Conservation (phyloP, 2,329 filamentous ascomycete genomes). For the Verticillium zaregamsianum region DNA sequence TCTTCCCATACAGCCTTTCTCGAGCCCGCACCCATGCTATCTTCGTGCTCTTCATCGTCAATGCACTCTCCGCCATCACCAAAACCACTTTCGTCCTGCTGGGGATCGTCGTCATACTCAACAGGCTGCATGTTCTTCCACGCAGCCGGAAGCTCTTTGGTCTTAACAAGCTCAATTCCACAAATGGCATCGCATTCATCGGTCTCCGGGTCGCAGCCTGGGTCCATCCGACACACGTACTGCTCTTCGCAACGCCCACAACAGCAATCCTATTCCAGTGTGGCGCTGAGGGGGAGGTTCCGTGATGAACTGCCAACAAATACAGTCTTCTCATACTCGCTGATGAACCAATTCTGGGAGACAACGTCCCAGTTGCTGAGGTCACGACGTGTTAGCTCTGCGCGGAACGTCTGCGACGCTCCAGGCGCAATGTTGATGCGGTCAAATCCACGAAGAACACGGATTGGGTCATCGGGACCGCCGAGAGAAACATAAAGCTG, state of each 20-base stretch:
- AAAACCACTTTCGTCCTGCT: not conserved
- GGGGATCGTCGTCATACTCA: not conserved
- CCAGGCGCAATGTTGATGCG: constrained; percentile 69
- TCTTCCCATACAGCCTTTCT: not conserved
- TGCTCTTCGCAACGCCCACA: not conserved
- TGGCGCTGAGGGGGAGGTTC: constrained; percentile 42
- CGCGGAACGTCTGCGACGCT: constrained; percentile 60
- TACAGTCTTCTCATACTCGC: constrained; percentile 45
- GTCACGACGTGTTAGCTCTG: constrained; percentile 72
- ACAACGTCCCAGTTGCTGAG: constrained; percentile 80
- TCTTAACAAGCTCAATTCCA: not conserved
- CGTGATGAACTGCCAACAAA: constrained; percentile 53
- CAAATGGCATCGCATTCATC: not conserved
- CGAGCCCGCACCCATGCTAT: not conserved
- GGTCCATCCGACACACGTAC: not conserved
- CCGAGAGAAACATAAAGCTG: constrained; percentile 81
- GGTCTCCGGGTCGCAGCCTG: not conserved
- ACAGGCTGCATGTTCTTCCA: not conserved
- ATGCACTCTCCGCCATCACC: not conserved
- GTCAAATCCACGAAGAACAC: constrained; percentile 76
- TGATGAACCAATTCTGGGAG: constrained; percentile 80
- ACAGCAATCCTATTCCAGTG: constrained; percentile 10
- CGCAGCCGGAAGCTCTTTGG: not conserved
- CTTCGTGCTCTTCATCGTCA: not conserved
- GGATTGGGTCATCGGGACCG: constrained; percentile 64